A percentile compares a stretch with the other conserved stretches of the same genome.
Evolutionary conservation across 2,329 filamentous ascomycete species (phyloP).

Genomic region (Penicillium sp.): DNA sequence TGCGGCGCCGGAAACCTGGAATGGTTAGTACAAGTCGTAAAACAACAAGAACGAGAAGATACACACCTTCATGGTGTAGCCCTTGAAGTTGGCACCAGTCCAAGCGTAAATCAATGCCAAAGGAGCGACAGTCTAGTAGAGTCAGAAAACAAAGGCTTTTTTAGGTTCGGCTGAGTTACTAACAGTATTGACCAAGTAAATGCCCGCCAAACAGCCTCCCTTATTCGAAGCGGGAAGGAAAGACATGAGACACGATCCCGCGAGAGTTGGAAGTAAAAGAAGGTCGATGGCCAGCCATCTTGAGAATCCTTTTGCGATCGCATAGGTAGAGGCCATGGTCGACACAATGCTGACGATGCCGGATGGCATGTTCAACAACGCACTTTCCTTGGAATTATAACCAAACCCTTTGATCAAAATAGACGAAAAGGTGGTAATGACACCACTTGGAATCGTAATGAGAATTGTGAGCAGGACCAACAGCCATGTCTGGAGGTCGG

Average conservation of each 20-base stretch:
- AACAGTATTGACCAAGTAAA: constrained; percentile 44
- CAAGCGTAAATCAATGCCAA: constrained; percentile 49
- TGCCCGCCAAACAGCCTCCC: constrained; percentile 47
- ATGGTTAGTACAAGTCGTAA: background rate
- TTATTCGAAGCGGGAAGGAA: constrained; percentile 44
- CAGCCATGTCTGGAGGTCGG: constrained; percentile 29
- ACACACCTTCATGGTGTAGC: constrained; percentile 48
- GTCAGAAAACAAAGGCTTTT: constrained; percentile 4
- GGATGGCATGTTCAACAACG: constrained; percentile 51
- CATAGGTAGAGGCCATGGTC: constrained; percentile 45
- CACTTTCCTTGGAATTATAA: constrained; percentile 47
- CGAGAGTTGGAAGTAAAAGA: constrained; percentile 50
- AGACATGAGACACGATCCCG: constrained; percentile 47
- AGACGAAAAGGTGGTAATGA: constrained; percentile 50
- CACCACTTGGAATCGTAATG: constrained; percentile 48
- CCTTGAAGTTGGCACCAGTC: constrained; percentile 53
- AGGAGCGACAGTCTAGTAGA: constrained; percentile 43
- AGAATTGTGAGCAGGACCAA: constrained; percentile 38
- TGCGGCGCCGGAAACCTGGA: constrained; percentile 51
- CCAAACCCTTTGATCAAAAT: constrained; percentile 50
- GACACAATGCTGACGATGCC: constrained; percentile 46
- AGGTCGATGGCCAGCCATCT: constrained; percentile 48
- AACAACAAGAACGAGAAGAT: background rate
- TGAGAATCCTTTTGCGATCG: constrained; percentile 44
- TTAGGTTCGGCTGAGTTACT: background rate